phyloP scores from a whole-genome alignment of 2,329 filamentous ascomycete species.

The Drechslera avenae region DNA sequence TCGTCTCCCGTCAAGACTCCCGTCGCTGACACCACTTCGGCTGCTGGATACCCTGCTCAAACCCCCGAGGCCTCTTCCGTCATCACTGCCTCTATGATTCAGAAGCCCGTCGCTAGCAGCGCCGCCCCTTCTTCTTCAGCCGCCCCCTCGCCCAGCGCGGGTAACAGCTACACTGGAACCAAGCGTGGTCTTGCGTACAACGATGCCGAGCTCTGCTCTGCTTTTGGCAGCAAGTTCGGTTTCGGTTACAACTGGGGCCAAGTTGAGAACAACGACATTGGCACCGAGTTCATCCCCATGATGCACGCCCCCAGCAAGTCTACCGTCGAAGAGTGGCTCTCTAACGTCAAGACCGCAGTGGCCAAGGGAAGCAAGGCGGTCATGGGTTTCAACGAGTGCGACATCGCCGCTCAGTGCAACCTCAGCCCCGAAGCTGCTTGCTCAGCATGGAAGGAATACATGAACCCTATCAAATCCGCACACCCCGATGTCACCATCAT shows the following conservation, averaged over 20 bases:
- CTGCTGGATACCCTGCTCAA: conserved; percentile 14
- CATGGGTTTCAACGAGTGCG: conserved; percentile 51
- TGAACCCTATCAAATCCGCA: conserved; percentile 36
- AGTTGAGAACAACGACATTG: conserved; percentile 46
- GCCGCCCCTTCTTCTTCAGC: conserved; percentile 17
- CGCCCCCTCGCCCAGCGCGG: conserved; percentile 22
- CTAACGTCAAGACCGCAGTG: conserved; percentile 50
- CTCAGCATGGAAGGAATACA: conserved; percentile 38
- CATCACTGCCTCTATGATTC: conserved; percentile 15
- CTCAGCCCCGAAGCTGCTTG: conserved; percentile 41
- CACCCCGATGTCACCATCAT: conserved; percentile 42
- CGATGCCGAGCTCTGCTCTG: conserved; percentile 57
- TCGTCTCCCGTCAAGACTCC: conserved; percentile 2
- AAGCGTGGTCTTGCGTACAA: conserved; percentile 76
- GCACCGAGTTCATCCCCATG: conserved; percentile 66
- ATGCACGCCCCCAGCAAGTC: conserved; percentile 37
- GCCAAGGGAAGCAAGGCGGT: conserved; percentile 40
- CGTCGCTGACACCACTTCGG: conserved; percentile 6
- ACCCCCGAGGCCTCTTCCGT: conserved; percentile 15
- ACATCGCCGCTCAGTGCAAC: conserved; percentile 42
- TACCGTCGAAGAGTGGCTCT: conserved; percentile 33
- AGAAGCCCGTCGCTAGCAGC: conserved; percentile 14
- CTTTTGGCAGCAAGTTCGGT: conserved; percentile 58
- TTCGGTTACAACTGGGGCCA: conserved; percentile 74
- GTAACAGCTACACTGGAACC: conserved; percentile 41